Evolutionary conservation across 805 yeast genomes (phyloP), one percentile per base, ranked within the genome.

Genomic region (Candida golubevii): DNA sequence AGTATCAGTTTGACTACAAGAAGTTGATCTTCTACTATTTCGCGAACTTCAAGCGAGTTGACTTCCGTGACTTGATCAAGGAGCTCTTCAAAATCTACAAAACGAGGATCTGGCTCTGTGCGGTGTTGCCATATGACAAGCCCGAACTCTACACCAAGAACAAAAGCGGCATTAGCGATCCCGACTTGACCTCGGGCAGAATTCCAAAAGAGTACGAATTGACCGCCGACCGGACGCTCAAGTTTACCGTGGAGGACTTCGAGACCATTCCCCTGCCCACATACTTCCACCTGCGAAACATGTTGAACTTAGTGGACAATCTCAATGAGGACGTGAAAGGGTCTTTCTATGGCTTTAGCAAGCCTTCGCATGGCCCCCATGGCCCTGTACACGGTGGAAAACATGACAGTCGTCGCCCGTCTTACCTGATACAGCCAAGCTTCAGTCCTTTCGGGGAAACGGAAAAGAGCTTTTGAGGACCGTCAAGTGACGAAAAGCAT

Each of bases 251-350:
- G 18, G 71, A 68, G 36, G 77, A 73, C 44, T 65, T 78, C 45
- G 63, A 60, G 13, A 65, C 62, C 36, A 60, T 77, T 39, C 48
- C 66, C 4, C 54, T 56, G 23, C 78, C 80, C 11, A 72, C 69
- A 44, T 74, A 72, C 54, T 78, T 78, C 67, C 83, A 78, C 50
- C 72, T 73, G 55, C 67, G 67, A 35, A 76, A 77, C 45, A 69
- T 78, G 50, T 55, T 60, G 38, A 77, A 74, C 55, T 67, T 78
- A 50, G 62, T 78, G 32, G 65, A 66, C 8, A 64, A 72, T 61
- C 69, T 78, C 48, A 60, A 64, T 36, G 60, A 57, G 35, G 82
- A 78, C 46, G 53, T 66, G 10, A 50, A 62, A 32, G 75, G 75
- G 2, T 53, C 62, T 39, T 71, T 71, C 50, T 71, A 71, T 47